A percentile compares a stretch with the other conserved stretches of the same genome.
These are phyloP conservation scores for Peronospora farinosa DNA, from an alignment of 352 stramenopile genomes.

Conservation along the genomic window DNA sequence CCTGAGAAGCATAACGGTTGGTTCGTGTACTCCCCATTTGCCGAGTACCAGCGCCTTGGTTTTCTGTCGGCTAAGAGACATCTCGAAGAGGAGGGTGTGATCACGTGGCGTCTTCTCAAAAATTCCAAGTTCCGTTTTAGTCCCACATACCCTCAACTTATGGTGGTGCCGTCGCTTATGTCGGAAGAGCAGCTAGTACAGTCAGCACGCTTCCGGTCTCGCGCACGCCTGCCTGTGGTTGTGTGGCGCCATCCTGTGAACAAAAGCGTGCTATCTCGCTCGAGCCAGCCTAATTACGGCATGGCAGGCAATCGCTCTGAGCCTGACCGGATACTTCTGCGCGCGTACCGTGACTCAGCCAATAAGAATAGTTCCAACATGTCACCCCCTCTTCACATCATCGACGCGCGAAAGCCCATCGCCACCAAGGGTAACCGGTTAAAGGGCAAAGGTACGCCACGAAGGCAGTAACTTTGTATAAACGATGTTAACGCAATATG, in stretches of 20 bases:
- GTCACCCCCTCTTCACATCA: slow-evolving; percentile 74
- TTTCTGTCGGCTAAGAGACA: slow-evolving; percentile 55
- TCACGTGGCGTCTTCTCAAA: slow-evolving; percentile 83
- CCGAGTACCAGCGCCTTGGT: slow-evolving; percentile 77
- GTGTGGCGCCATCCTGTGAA: slow-evolving; percentile 90
- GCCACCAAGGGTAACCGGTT: slow-evolving; percentile 76
- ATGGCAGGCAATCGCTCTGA: slow-evolving; percentile 91
- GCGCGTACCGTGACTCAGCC: slow-evolving; percentile 77
- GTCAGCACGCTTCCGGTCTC: slow-evolving; percentile 88
- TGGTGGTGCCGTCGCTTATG: slow-evolving; percentile 92
- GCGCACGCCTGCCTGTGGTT: slow-evolving; percentile 88
- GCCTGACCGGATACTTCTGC: slow-evolving; percentile 88
- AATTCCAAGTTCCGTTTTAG: slow-evolving; percentile 90
- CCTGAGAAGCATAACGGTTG: slow-evolving; percentile 67
- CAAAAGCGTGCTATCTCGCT: slow-evolving; percentile 91
- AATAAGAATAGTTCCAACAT: slow-evolving; percentile 70
- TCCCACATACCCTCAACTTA: slow-evolving; percentile 91
- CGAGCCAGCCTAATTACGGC: slow-evolving; percentile 94
- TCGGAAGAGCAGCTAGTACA: slow-evolving; percentile 88
- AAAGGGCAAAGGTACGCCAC: slow-evolving; percentile 63
- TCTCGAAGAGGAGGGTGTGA: slow-evolving; percentile 26
- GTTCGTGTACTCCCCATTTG: slow-evolving; percentile 76
- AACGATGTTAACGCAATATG: slow-evolving; percentile 2
- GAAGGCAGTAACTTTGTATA: background rate
- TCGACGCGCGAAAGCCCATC: slow-evolving; percentile 77